phyloP scores from a whole-genome alignment of 805 yeast genomes.

The Saccharomycopsis guyanensis region DNA sequence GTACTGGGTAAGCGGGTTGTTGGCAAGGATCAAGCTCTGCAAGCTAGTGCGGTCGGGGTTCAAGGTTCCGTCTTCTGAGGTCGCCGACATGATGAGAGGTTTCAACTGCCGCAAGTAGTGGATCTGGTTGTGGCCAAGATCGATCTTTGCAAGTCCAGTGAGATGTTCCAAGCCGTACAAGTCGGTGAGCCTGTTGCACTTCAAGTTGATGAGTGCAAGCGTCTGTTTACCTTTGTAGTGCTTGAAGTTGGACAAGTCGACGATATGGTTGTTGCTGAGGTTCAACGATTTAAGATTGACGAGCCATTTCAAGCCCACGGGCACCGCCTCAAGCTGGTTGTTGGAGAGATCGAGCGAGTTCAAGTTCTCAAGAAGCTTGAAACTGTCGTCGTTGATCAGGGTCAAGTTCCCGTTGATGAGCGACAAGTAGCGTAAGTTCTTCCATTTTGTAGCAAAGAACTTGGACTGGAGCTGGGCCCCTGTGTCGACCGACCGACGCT shows the following conservation, averaged over 20 bases:
- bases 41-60: conserved; percentile 24
- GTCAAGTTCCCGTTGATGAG: conserved; percentile 34
- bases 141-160: conserved; percentile 40
- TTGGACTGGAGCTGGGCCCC: conserved; percentile 1
- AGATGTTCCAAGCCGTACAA: conserved; percentile 41
- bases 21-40: conserved; percentile 27
- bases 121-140: conserved; percentile 42
- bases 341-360: conserved; percentile 47
- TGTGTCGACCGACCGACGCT: conserved; percentile 1
- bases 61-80: background rate
- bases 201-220: conserved; percentile 41
- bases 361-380: conserved; percentile 27
- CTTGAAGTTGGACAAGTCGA: conserved; percentile 31
- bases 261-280: conserved; percentile 38
- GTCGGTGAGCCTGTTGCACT: conserved; percentile 38
- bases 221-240: conserved; percentile 22
- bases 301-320: conserved; percentile 46
- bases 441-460: conserved; percentile 28
- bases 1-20: conserved; percentile 33
- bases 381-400: conserved; percentile 27
- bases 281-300: conserved; percentile 43
- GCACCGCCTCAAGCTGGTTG: conserved; percentile 42
- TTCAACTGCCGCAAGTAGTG: conserved; percentile 32
- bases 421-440: conserved; percentile 33
- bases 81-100: conserved; percentile 30